Percentiles rank a stretch among this genome's conserved stretches.
Evolutionary conservation across 2,329 filamentous ascomycete genomes (phyloP).

Genomic region (Xylaria sp.): DNA sequence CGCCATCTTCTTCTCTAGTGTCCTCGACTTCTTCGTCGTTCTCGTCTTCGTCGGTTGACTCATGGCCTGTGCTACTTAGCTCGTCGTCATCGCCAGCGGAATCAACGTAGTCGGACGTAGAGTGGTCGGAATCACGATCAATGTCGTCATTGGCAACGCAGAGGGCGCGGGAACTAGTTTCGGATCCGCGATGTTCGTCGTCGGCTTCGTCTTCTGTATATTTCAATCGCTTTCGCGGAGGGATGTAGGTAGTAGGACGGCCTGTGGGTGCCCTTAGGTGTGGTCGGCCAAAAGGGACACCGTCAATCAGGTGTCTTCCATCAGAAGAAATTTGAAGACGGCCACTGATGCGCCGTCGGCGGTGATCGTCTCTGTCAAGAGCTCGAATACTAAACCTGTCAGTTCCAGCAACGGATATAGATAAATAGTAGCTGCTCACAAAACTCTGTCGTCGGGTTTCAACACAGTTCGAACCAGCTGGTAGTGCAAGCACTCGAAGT

Average conservation of each 20-base stretch:
- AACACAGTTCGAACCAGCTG: conserved; percentile 75
- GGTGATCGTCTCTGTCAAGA: conserved; percentile 78
- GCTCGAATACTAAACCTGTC: conserved; percentile 74
- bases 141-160: conserved; percentile 50
- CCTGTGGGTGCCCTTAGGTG: conserved; percentile 68
- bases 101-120: conserved; percentile 51
- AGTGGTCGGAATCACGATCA: conserved; percentile 42
- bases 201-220: conserved; percentile 52
- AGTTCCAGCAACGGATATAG: neutral
- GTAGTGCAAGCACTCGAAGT: conserved; percentile 90
- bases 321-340: conserved; percentile 82
- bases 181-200: conserved; percentile 48
- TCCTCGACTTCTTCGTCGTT: conserved; percentile 46
- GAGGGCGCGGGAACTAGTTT: conserved; percentile 46
- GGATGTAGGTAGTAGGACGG: conserved; percentile 76
- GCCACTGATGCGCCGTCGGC: conserved; percentile 77
- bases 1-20: conserved; percentile 4
- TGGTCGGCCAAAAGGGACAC: conserved; percentile 83
- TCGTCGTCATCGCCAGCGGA: conserved; percentile 33
- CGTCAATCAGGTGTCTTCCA: conserved; percentile 85
- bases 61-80: conserved; percentile 14
- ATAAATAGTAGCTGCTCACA: conserved; percentile 63
- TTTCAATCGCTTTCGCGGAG: conserved; percentile 76
- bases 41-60: neutral
- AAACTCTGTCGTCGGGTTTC: conserved; percentile 84